These are phyloP conservation scores for Naganishia sp. DNA, from an alignment of 1,284 basidiomycete genomes.

Conservation along the genomic window DNA sequence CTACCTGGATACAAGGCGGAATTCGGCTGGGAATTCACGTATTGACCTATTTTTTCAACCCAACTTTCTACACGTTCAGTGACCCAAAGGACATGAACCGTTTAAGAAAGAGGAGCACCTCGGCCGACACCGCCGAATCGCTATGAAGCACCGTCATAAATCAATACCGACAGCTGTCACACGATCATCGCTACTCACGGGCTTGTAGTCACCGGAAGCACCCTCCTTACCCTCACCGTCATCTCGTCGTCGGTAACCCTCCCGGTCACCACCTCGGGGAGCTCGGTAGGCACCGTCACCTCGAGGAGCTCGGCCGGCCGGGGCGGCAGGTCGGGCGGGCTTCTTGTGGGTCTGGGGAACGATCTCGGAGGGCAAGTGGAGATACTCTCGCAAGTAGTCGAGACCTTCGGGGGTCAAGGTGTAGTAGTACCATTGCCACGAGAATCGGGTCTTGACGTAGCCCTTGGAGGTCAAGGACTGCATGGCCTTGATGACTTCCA, in stretches of 20 bases:
- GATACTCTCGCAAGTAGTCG: conserved; percentile 90
- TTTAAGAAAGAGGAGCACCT: conserved; percentile 62
- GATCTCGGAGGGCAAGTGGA: conserved; percentile 89
- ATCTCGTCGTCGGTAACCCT: conserved; percentile 73
- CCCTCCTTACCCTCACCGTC: conserved; percentile 69
- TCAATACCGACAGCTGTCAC: not conserved
- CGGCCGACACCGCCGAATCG: conserved; percentile 83
- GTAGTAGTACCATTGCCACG: conserved; percentile 96
- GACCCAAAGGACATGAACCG: conserved; percentile 1
- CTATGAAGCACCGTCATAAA: conserved; percentile 33
- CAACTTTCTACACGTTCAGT: conserved; percentile 5
- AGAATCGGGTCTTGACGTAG: conserved; percentile 96
- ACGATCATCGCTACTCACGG: conserved; percentile 44
- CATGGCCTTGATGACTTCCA: conserved; percentile 98
- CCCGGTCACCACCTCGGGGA: conserved; percentile 73
- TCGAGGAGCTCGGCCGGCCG: conserved; percentile 64
- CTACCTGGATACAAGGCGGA: conserved; percentile 25
- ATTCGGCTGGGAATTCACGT: conserved; percentile 4
- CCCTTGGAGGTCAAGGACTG: conserved; percentile 96
- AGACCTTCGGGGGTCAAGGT: conserved; percentile 90
- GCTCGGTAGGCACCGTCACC: conserved; percentile 76
- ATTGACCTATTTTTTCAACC: conserved; percentile 22
- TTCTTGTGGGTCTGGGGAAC: conserved; percentile 96
- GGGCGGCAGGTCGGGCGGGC: conserved; percentile 70
- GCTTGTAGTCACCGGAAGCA: conserved; percentile 76